Evolutionary conservation across 2,329 filamentous ascomycete species (phyloP).

Genomic region (Pseudocercospora eumusae): DNA sequence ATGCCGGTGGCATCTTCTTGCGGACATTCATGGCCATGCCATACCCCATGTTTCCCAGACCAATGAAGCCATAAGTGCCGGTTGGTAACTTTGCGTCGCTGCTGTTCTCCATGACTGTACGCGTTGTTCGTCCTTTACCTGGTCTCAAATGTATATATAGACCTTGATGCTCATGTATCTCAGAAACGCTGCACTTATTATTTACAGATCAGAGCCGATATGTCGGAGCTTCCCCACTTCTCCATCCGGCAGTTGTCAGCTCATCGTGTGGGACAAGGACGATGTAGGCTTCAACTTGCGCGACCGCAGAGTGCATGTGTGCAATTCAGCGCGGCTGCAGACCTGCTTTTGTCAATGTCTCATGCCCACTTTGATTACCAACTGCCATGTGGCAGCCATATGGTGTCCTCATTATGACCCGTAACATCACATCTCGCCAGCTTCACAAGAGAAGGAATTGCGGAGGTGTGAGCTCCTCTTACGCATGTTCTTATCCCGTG

Average conservation of each 20-base stretch:
- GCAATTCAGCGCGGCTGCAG: neutral
- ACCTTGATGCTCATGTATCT: neutral
- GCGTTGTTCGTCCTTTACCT: neutral
- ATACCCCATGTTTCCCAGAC: conserved; percentile 48
- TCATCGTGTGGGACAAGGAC: neutral
- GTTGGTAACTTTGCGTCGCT: neutral
- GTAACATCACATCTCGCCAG: no score
- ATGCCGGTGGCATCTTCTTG: conserved; percentile 38
- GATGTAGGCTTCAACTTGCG: neutral
- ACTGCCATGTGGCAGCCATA: no score
- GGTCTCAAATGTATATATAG: neutral
- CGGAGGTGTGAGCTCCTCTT: no score
- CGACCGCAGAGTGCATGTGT: neutral
- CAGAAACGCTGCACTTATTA: neutral
- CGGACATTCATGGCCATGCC: conserved; percentile 47
- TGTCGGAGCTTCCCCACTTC: conserved; percentile 10
- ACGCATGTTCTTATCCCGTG: no score
- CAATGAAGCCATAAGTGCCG: conserved; percentile 23
- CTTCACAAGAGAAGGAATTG: no score
- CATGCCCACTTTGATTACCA: neutral
- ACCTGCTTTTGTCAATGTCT: neutral
- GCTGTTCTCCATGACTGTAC: neutral
- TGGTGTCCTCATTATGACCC: no score
- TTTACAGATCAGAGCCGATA: neutral
- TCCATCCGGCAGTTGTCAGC: conserved; percentile 6